Conservation (phyloP, 306 rosid species). For the Gastrolobium villosum region DNA sequence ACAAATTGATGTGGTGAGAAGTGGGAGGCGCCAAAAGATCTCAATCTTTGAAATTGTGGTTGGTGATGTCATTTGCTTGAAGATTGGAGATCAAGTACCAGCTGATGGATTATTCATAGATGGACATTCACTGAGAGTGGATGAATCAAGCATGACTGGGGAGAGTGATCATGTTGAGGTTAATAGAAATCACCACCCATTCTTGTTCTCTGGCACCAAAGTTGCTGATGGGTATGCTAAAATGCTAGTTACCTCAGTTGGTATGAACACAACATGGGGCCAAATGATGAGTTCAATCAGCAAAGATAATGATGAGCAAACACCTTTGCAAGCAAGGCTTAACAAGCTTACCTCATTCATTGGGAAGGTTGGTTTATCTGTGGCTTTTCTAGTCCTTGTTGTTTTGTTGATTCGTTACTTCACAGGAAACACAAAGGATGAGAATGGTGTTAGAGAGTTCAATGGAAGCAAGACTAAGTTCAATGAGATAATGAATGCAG, state of each 20-base stretch:
- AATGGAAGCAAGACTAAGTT: conserved; percentile 46
- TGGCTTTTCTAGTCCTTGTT: conserved; percentile 50
- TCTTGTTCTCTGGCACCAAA: conserved; percentile 52
- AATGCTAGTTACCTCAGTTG: conserved; percentile 55
- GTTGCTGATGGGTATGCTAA: conserved; percentile 52
- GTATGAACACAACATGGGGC: conserved; percentile 60
- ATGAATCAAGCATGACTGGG: conserved; percentile 56
- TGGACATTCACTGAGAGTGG: conserved; percentile 48
- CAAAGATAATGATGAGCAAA: conserved; percentile 41
- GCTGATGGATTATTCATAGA: conserved; percentile 52
- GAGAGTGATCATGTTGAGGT: conserved; percentile 54
- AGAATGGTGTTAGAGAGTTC: conserved; percentile 33
- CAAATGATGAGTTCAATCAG: conserved; percentile 56
- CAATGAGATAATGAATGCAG: conserved; percentile 48
- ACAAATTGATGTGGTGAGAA: conserved; percentile 47
- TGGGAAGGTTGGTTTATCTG: conserved; percentile 52
- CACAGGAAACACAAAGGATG: conserved; percentile 50
- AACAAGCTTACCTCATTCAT: conserved; percentile 51
- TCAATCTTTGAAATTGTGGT: conserved; percentile 47
- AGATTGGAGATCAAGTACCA: conserved; percentile 55
- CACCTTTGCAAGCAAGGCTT: conserved; percentile 46
- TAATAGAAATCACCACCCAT: conserved; percentile 13
- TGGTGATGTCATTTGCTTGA: conserved; percentile 53
- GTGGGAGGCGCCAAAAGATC: not conserved
- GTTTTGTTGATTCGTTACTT: conserved; percentile 51